Percentiles rank a stretch among this genome's conserved stretches.
Conservation (phyloP, 192 early-diverging fungal genomes). For the Allomyces javanicus region DNA sequence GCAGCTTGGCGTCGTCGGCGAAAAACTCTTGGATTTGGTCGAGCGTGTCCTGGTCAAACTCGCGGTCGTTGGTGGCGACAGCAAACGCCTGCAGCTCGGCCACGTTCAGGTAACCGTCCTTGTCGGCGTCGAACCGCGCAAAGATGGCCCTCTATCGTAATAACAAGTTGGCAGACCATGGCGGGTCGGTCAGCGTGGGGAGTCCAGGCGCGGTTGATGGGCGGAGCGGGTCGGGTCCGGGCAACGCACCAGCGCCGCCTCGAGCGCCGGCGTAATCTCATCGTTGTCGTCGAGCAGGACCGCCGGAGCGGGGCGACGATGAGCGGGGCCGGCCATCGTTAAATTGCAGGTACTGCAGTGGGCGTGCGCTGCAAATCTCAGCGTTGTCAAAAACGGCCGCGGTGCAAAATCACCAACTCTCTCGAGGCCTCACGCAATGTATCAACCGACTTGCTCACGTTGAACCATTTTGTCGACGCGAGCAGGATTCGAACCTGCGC, state of each 20-base stretch:
- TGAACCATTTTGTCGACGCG: no score
- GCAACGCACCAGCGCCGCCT: neutral
- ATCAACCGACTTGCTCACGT: no score
- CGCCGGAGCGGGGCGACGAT: neutral
- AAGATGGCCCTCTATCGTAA: conserved; percentile 28
- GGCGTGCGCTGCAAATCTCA: no score
- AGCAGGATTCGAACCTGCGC: no score
- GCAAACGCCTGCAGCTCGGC: conserved; percentile 35
- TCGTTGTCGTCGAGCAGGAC: neutral
- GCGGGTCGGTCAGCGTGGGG: no score
- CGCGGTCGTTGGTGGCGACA: conserved; percentile 23
- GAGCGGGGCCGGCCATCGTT: no score
- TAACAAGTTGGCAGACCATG: neutral
- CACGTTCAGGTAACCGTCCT: conserved; percentile 29
- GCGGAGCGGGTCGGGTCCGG: no score
- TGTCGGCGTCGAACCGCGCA: conserved; percentile 35
- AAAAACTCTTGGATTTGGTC: neutral
- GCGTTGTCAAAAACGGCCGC: no score
- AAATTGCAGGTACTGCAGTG: no score
- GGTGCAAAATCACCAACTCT: no score
- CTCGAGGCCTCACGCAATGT: no score
- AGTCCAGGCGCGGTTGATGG: no score
- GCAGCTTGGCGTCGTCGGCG: neutral
- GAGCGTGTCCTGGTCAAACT: conserved; percentile 1
- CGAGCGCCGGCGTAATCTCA: neutral